phyloP scores from a whole-genome alignment of 2,329 filamentous ascomycete genomes.

The Hypoxylon sp. region DNA sequence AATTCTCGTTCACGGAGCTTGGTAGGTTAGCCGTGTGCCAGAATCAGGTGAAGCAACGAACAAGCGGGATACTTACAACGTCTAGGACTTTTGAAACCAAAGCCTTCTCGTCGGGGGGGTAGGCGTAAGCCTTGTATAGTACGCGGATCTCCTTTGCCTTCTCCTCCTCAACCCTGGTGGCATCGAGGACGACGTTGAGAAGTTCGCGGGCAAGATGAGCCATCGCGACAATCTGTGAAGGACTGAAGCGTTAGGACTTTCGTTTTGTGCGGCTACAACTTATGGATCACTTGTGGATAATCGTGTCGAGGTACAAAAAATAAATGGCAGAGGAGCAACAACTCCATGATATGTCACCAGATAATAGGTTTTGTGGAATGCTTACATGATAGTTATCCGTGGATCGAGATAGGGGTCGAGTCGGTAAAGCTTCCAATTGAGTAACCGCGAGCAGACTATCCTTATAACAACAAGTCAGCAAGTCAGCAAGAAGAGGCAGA shows the following conservation, averaged over 20 bases:
- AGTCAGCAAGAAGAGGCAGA: background rate
- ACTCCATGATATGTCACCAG: background rate
- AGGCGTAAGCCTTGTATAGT: background rate
- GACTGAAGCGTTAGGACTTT: background rate
- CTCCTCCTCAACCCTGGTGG: background rate
- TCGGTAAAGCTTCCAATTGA: background rate
- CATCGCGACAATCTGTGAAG: background rate
- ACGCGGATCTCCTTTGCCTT: background rate
- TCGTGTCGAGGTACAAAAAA: too few relatives aligned
- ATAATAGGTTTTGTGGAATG: background rate
- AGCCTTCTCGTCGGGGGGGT: accelerated
- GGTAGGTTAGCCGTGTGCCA: background rate
- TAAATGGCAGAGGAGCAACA: too few relatives aligned
- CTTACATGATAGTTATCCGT: background rate
- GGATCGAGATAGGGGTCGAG: too few relatives aligned
- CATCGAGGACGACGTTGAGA: background rate
- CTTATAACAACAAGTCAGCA: background rate
- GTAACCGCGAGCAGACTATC: background rate
- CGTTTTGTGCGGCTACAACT: background rate
- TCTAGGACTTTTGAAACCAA: background rate
- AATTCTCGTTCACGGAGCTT: background rate
- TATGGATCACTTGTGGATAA: background rate
- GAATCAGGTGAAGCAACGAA: background rate
- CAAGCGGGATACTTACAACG: background rate
- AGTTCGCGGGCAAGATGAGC: background rate